These are phyloP conservation scores for Solanum hybrid DNA, from an alignment of 305 asterid species.

Conservation along the genomic window DNA sequence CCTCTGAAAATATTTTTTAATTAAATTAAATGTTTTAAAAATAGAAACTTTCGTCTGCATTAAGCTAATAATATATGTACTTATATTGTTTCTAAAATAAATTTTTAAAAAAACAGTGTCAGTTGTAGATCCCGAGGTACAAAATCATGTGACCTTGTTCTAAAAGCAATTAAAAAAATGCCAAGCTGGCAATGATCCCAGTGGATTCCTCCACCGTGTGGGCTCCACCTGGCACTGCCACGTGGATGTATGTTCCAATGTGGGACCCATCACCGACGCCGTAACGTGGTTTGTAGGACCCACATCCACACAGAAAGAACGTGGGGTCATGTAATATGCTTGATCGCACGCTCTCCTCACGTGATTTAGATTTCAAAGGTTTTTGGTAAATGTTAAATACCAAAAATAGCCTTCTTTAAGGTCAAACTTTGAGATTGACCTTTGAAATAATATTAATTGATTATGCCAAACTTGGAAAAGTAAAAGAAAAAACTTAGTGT, in stretches of 20 bases:
- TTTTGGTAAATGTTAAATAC: neutral
- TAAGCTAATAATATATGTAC: neutral
- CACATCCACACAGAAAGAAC: constrained; percentile 1
- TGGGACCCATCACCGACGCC: constrained; percentile 19
- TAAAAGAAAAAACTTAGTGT: neutral
- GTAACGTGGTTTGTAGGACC: constrained; percentile 26
- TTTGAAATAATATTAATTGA: neutral
- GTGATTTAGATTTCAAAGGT: neutral
- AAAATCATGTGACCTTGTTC: constrained; percentile 37
- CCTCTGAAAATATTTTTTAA: neutral
- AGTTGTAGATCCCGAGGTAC: constrained; percentile 20
- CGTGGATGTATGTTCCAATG: neutral
- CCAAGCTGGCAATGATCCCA: constrained; percentile 28
- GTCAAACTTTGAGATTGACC: neutral
- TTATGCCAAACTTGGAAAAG: neutral
- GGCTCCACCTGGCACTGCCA: constrained; percentile 15
- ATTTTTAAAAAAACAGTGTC: neutral
- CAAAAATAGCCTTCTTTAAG: neutral
- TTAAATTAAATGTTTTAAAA: neutral
- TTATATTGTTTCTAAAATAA: neutral
- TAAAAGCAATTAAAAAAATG: neutral
- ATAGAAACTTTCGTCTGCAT: neutral
- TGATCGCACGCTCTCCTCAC: constrained; percentile 26
- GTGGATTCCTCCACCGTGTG: constrained; percentile 25
- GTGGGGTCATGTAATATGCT: constrained; percentile 3